Conservation (phyloP, 345 rosid species). For the Linum trigynum region DNA sequence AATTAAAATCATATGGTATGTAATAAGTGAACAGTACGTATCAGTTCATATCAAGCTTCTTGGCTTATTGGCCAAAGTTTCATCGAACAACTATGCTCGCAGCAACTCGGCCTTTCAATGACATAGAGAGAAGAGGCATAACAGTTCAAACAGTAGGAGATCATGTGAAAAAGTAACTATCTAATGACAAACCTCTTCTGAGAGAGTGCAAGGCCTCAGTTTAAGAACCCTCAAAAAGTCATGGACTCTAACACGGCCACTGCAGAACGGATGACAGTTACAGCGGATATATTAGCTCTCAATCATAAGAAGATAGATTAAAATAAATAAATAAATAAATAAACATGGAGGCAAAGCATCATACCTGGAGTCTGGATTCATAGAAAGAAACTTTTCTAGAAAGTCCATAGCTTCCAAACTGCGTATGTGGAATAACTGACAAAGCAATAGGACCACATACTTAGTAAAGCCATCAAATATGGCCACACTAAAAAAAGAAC, state of each 20-base stretch:
- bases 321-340: background rate
- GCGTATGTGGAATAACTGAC: slow-evolving; percentile 66
- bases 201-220: slow-evolving; percentile 50
- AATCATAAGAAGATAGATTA: background rate
- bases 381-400: slow-evolving; percentile 68
- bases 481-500: background rate
- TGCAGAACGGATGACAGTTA: slow-evolving; percentile 28
- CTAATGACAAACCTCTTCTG: slow-evolving; percentile 48
- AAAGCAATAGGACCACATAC: slow-evolving; percentile 19
- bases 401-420: slow-evolving; percentile 67
- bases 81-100: background rate
- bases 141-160: too few relatives aligned
- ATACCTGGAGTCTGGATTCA: slow-evolving; percentile 86
- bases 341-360: background rate
- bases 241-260: slow-evolving; percentile 56
- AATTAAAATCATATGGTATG: background rate
- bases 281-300: background rate
- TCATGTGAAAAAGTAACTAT: background rate
- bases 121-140: background rate
- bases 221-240: slow-evolving; percentile 52
- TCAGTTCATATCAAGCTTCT: background rate
- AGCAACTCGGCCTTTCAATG: too few relatives aligned
- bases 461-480: background rate
- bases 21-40: background rate
- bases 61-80: background rate